Base-by-base conservation (phyloP, 805 yeast species). In the Wickerhamiella nectarea region DNA sequence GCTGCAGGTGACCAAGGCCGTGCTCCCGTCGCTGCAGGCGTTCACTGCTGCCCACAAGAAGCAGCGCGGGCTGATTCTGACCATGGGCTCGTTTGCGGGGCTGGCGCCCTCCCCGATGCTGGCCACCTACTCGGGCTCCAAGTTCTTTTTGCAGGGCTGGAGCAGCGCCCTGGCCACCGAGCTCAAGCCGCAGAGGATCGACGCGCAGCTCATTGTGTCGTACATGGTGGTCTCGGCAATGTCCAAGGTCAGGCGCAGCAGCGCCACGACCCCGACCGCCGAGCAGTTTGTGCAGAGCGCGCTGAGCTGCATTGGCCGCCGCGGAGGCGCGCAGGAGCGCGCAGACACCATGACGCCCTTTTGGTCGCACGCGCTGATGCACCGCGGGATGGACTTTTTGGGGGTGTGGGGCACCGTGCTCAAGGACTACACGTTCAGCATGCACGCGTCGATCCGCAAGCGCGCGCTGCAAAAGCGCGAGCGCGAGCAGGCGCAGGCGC, bases 41-140 rank as follows among this genome's bases (percentile, higher is more conserved):
- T 72, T 82, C 34, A 69, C 75, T 20, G 63, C 65, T 34, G 53
- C 59, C 19, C 55, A 65, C 31, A 52, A 57, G 19, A 45, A 55
- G 3, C 51, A 57, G 36, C 50, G 53, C 34, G 95, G 94, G 33
- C 71, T 91, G 55, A 74, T 91, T 47, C 68, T 91, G 53, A 86
- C 91, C 24, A 84, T 91, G 95, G 96, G 97, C 36, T 89, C 97
- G 3, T 89, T 91, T 58, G 94, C 95, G 43, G 98, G 97, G 3
- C 70, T 87, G 52, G 69, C 84, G 38, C 97, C 98, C 45, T 79
- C 95, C 10, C 97, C 98, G 18, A 71, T 76, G 53, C 71, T 91
- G 54, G 94, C 97, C 15, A 81, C 87, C 9, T 91, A 91, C 67
- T 81, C 96, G 15, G 98, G 98, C 19, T 85, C 96, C 38, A 91